phyloP scores from a whole-genome alignment of 805 yeast species.

The Starmerella sp. region DNA sequence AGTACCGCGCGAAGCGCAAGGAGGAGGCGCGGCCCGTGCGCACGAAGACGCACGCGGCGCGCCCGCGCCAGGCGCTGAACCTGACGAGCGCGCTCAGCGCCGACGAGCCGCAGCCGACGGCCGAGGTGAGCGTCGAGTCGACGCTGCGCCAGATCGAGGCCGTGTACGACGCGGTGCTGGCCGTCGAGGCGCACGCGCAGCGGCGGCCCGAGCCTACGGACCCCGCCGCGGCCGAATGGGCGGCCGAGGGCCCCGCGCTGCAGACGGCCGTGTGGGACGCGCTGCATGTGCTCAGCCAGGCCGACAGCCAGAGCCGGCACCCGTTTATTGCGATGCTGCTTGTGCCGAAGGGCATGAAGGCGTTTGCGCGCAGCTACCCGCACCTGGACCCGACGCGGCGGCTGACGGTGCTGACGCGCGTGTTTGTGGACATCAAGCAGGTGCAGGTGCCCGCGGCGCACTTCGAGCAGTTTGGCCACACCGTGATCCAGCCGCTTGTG shows the following conservation, averaged over 20 bases:
- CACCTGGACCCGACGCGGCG: slow-evolving; percentile 68
- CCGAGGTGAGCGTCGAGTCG: slow-evolving; percentile 32
- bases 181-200: slow-evolving; percentile 65
- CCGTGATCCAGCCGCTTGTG: slow-evolving; percentile 74
- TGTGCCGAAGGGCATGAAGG: slow-evolving; percentile 77
- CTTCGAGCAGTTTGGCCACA: slow-evolving; percentile 49
- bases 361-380: slow-evolving; percentile 78
- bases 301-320: slow-evolving; percentile 32
- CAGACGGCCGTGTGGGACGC: slow-evolving; percentile 57
- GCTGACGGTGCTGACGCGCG: slow-evolving; percentile 60
- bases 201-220: slow-evolving; percentile 36
- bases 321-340: slow-evolving; percentile 76
- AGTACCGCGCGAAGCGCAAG: slow-evolving; percentile 31
- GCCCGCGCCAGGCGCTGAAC: slow-evolving; percentile 27
- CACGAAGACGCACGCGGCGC: slow-evolving; percentile 15
- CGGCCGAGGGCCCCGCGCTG: slow-evolving; percentile 24
- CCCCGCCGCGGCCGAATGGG: slow-evolving; percentile 27
- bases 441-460: slow-evolving; percentile 47
- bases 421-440: slow-evolving; percentile 70
- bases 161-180: slow-evolving; percentile 64
- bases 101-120: slow-evolving; percentile 23
- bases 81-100: slow-evolving; percentile 29
- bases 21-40: slow-evolving; percentile 40
- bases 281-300: slow-evolving; percentile 40
- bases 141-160: slow-evolving; percentile 63